phyloP scores from a whole-genome alignment of 768 basidiomycete species.

The Boletus huronensis region DNA sequence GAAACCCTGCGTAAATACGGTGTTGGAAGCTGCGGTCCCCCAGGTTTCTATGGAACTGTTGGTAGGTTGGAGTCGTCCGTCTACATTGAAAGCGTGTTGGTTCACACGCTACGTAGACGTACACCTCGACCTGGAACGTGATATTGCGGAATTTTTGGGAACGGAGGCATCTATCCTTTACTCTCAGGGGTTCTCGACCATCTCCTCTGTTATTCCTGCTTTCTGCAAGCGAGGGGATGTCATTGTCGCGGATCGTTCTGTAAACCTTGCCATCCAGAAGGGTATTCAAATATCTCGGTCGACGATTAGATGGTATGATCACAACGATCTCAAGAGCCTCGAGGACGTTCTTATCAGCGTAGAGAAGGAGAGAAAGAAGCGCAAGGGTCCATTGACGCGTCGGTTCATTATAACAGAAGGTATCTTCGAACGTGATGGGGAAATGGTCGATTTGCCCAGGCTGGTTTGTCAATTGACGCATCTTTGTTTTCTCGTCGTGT shows the following conservation, averaged over 20 bases:
- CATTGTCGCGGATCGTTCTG: constrained; percentile 96
- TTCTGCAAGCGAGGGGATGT: constrained; percentile 98
- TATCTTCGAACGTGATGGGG: constrained; percentile 92
- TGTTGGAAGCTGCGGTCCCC: constrained; percentile 91
- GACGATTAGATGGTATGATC: constrained; percentile 93
- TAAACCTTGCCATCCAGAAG: constrained; percentile 94
- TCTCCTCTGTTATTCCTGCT: constrained; percentile 92
- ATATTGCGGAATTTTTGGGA: constrained; percentile 88
- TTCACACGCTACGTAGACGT: constrained; percentile 57
- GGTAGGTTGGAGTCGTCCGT: constrained; percentile 48
- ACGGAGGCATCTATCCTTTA: constrained; percentile 89
- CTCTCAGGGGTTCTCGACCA: constrained; percentile 88
- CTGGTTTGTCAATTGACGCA: constrained; percentile 52
- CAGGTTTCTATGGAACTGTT: constrained; percentile 95
- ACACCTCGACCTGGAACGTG: constrained; percentile 83
- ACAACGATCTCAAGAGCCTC: constrained; percentile 88
- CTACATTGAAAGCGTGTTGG: neutral
- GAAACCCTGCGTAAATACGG: constrained; percentile 87
- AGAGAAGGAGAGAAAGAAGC: constrained; percentile 87
- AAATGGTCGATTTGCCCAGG: constrained; percentile 88
- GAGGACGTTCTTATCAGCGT: constrained; percentile 82
- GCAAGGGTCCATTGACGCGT: constrained; percentile 75
- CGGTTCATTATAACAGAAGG: constrained; percentile 97
- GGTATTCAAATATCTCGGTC: constrained; percentile 92
- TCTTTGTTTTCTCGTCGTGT: neutral